phyloP scores from a whole-genome alignment of 768 basidiomycete genomes.

The Amanita pseudoporphyria region DNA sequence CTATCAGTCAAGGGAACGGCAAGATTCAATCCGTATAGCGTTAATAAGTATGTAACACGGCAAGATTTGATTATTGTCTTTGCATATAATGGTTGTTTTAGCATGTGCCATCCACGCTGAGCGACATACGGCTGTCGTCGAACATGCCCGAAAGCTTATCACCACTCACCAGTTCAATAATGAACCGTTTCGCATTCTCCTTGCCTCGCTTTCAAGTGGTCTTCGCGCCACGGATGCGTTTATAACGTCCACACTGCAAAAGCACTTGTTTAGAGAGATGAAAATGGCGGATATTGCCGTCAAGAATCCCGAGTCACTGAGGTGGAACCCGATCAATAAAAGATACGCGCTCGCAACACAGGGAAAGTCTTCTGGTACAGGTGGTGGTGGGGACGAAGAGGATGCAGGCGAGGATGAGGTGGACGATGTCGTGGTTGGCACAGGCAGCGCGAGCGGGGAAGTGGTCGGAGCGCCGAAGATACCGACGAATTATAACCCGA shows the following conservation, averaged over 20 bases:
- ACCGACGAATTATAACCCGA: conserved; percentile 64
- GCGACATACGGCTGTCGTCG: conserved; percentile 49
- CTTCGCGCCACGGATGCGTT: conserved; percentile 64
- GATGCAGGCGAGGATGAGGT: conserved; percentile 25
- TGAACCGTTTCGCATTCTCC: conserved; percentile 70
- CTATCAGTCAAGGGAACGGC: conserved; percentile 49
- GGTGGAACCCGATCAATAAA: conserved; percentile 51
- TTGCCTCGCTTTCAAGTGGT: conserved; percentile 66
- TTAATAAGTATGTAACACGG: conserved; percentile 50
- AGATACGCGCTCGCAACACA: conserved; percentile 41
- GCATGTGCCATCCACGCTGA: conserved; percentile 63
- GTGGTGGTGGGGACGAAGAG: conserved; percentile 26
- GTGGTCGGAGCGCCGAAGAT: conserved; percentile 21
- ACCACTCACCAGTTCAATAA: conserved; percentile 78
- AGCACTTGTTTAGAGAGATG: conserved; percentile 77
- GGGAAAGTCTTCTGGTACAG: conserved; percentile 18
- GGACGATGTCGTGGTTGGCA: conserved; percentile 17
- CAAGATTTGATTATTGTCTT: neutral
- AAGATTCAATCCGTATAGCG: conserved; percentile 67
- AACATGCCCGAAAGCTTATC: conserved; percentile 70
- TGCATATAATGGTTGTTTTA: conserved; percentile 19
- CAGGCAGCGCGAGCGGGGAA: conserved; percentile 6
- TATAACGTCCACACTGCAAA: conserved; percentile 70
- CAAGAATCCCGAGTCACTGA: conserved; percentile 47
- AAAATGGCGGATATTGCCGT: conserved; percentile 57